phyloP scores from a whole-genome alignment of 2,329 filamentous ascomycete genomes.

The Diaporthe sp. region DNA sequence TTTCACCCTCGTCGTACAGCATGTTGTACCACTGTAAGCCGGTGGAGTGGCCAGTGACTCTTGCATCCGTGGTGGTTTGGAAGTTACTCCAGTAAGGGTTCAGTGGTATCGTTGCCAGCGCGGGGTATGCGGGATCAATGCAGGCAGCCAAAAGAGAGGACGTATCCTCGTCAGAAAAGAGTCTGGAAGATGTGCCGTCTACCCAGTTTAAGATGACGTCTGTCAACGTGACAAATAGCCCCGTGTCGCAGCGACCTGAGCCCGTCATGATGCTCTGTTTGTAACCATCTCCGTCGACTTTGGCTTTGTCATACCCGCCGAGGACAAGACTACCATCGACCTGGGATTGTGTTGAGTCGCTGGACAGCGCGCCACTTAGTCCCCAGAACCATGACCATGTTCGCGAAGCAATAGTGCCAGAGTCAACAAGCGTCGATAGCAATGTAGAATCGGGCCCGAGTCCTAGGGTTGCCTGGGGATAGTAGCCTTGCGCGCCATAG shows the following conservation, averaged over 20 bases:
- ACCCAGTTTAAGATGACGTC: neutral
- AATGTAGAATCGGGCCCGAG: neutral
- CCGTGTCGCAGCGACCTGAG: neutral
- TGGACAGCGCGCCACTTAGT: neutral
- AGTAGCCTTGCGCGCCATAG: slow-evolving; percentile 9
- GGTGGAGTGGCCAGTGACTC: neutral
- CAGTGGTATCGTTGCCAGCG: neutral
- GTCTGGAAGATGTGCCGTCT: neutral
- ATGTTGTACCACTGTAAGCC: slow-evolving; percentile 3
- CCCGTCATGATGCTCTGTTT: neutral
- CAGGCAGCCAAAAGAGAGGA: neutral
- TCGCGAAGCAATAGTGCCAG: slow-evolving; percentile 1
- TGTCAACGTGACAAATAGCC: neutral
- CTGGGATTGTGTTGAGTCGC: neutral
- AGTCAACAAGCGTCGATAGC: neutral
- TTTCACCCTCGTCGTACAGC: neutral
- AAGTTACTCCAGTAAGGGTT: neutral
- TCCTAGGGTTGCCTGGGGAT: neutral
- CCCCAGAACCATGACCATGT: slow-evolving; percentile 15
- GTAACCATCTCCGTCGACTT: slow-evolving; percentile 10
- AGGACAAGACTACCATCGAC: slow-evolving; percentile 30
- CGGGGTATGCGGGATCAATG: neutral
- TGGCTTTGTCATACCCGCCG: slow-evolving; percentile 34
- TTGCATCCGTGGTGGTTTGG: neutral
- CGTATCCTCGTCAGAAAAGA: neutral